Evolutionary conservation across 306 rosid genomes (phyloP).

Genomic region (Prunus kanzakura): DNA sequence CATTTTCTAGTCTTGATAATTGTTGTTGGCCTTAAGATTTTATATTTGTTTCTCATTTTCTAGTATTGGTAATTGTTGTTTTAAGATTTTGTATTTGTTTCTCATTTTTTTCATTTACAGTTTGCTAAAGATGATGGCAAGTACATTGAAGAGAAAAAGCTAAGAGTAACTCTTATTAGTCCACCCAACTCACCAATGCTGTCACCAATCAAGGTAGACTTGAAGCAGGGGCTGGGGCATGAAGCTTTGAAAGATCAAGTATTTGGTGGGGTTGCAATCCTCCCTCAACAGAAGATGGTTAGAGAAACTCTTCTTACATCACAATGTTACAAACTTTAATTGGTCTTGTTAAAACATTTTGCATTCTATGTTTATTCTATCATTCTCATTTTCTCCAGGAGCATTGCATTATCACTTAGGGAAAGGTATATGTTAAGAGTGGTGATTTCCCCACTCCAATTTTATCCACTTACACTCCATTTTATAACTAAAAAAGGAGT

Average conservation of each 20-base stretch:
- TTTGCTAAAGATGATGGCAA: constrained; percentile 61
- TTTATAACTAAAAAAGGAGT: too few relatives aligned
- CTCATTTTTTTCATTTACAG: constrained; percentile 41
- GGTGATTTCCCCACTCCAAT: too few relatives aligned
- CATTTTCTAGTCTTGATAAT: neutral
- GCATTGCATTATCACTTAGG: neutral
- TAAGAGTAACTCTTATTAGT: constrained; percentile 64
- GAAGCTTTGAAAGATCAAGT: constrained; percentile 34
- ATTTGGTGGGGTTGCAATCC: constrained; percentile 30
- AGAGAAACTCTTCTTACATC: constrained; percentile 32
- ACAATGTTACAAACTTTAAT: neutral
- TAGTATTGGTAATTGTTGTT: constrained; percentile 29
- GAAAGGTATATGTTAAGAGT: neutral
- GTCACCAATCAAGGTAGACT: constrained; percentile 53
- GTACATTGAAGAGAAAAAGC: constrained; percentile 71
- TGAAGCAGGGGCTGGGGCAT: constrained; percentile 40
- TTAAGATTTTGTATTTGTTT: constrained; percentile 20
- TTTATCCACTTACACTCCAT: too few relatives aligned
- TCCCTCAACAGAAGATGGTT: constrained; percentile 43
- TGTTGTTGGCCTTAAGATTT: too few relatives aligned
- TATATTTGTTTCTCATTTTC: too few relatives aligned
- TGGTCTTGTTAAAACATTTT: too few relatives aligned
- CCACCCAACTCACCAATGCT: constrained; percentile 55
- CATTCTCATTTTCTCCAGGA: constrained; percentile 8
- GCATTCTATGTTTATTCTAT: neutral